Evolutionary conservation across 257 asterid genomes (phyloP).

Genomic region (Nicotiana benthamiana): DNA sequence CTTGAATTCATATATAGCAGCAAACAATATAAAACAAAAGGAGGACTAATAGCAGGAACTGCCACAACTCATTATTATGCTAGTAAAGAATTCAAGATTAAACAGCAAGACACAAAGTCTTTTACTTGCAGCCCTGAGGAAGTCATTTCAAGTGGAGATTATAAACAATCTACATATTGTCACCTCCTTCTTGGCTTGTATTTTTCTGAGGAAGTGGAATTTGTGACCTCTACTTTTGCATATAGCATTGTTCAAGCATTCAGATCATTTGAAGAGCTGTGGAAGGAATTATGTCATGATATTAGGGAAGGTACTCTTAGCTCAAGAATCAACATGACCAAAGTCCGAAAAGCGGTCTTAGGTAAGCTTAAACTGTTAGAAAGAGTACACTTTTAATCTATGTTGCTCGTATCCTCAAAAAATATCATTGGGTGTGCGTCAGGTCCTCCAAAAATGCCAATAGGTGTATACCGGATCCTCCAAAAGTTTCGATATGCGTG

Average conservation of each 20-base stretch:
- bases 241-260: constrained; percentile 67
- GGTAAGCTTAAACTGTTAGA: not conserved
- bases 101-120: constrained; percentile 45
- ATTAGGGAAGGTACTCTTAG: constrained; percentile 44
- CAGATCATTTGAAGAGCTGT: constrained; percentile 43
- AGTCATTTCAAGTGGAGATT: constrained; percentile 68
- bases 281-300: constrained; percentile 53
- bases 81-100: constrained; percentile 65
- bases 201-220: constrained; percentile 43
- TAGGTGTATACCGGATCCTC: too few species aligned
- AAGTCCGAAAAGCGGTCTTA: constrained; percentile 33
- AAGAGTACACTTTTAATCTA: not conserved
- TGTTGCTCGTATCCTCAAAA: too few species aligned
- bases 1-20: constrained; percentile 78
- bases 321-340: constrained; percentile 32
- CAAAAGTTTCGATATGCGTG: too few species aligned
- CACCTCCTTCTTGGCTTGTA: constrained; percentile 69
- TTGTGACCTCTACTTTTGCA: constrained; percentile 64
- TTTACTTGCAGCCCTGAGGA: constrained; percentile 72
- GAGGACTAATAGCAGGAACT: constrained; percentile 52
- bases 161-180: constrained; percentile 71
- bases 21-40: constrained; percentile 43
- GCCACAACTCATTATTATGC: constrained; percentile 69
- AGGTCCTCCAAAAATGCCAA: too few species aligned
- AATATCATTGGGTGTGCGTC: accelerated